phyloP scores from a whole-genome alignment of 1,284 basidiomycete genomes.

The Sanguinoderma infundibulare region DNA sequence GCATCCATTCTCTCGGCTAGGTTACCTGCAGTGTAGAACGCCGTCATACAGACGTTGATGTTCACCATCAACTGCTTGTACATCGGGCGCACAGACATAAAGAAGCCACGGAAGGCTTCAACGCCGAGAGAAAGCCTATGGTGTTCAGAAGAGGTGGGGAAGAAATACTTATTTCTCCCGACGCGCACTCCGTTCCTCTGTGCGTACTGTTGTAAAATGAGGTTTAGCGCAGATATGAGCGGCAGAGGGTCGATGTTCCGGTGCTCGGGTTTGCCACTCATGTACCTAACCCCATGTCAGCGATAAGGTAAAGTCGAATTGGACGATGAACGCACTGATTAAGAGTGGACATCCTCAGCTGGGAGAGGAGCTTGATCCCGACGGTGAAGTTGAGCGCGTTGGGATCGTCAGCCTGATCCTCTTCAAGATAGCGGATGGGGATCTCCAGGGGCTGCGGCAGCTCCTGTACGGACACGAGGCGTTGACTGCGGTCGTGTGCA shows the following conservation, averaged over 20 bases:
- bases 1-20: constrained; percentile 57
- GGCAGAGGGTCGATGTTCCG: constrained; percentile 55
- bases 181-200: constrained; percentile 57
- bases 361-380: constrained; percentile 49
- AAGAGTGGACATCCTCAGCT: constrained; percentile 49
- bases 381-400: constrained; percentile 56
- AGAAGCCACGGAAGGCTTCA: constrained; percentile 69
- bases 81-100: constrained; percentile 64
- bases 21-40: constrained; percentile 68
- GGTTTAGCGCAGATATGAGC: constrained; percentile 64
- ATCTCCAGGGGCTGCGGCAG: constrained; percentile 63
- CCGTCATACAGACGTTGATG: constrained; percentile 74
- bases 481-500: constrained; percentile 65
- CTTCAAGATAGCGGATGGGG: constrained; percentile 55
- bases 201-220: constrained; percentile 65
- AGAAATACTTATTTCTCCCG: constrained; percentile 69
- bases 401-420: constrained; percentile 50
- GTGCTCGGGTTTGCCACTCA: constrained; percentile 47
- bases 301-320: background rate
- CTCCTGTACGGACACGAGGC: constrained; percentile 57
- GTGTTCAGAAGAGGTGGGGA: constrained; percentile 37
- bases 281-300: constrained; percentile 45
- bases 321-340: constrained; percentile 47
- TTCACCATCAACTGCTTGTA: constrained; percentile 75
- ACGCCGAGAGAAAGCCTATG: constrained; percentile 49